phyloP scores from a whole-genome alignment of 192 early-diverging fungal species.

The Phlyctochytrium bullatum region DNA sequence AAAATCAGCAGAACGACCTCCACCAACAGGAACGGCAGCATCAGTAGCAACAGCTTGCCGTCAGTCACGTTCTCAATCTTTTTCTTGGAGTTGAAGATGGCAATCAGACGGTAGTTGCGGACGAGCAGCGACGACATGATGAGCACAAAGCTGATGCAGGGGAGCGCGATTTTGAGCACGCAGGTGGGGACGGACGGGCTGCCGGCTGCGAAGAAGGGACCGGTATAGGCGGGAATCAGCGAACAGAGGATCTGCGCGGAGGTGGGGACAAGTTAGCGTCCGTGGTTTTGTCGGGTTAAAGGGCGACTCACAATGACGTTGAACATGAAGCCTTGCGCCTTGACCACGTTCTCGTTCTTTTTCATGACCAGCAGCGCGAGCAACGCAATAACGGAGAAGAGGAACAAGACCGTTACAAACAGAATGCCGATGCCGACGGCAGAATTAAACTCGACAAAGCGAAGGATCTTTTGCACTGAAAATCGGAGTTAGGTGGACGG shows the following conservation, averaged over 20 bases:
- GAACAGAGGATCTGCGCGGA: background rate
- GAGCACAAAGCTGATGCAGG: slow-evolving; percentile 1
- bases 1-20: background rate
- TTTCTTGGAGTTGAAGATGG: background rate
- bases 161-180: background rate
- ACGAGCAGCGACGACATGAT: background rate
- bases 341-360: background rate
- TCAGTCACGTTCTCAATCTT: background rate
- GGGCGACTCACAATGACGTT: background rate
- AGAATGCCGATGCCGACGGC: background rate
- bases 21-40: background rate
- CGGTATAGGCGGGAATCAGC: background rate
- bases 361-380: background rate
- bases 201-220: background rate
- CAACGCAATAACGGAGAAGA: background rate
- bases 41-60: background rate
- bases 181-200: background rate
- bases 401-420: background rate
- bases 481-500: background rate
- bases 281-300: no score
- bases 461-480: background rate
- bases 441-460: background rate
- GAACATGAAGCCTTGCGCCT: background rate
- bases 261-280: no score
- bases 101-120: background rate